A percentile compares a stretch with the other conserved stretches of the same genome.
Evolutionary conservation across 106 monocot genomes (phyloP).

Genomic region (Platanthera guangdongensis): DNA sequence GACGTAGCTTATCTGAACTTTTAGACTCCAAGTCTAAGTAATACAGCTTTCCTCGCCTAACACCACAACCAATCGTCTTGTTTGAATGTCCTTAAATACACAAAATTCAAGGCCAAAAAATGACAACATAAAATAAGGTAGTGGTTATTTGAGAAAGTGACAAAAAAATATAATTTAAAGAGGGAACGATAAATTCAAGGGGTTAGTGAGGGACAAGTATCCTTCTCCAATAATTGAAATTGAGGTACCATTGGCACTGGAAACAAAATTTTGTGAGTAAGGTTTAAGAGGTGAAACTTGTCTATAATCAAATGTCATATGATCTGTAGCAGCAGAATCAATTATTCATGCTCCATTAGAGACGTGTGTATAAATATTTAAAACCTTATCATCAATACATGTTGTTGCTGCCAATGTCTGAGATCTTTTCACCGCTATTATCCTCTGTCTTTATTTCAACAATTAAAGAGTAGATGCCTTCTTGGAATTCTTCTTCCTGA

Average conservation of each 20-base stretch:
- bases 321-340: constrained; percentile 1
- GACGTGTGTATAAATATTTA: not conserved
- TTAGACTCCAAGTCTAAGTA: constrained; percentile 10
- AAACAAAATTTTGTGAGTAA: not conserved
- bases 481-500: no score
- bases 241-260: not conserved
- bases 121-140: constrained; percentile 11
- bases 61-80: constrained; percentile 14
- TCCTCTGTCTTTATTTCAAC: not conserved
- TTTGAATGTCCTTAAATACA: constrained; percentile 12
- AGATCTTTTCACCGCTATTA: not conserved
- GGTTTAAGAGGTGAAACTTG: constrained; percentile 6
- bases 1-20: not conserved
- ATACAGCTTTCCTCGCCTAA: constrained; percentile 11
- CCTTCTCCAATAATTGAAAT: not conserved
- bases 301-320: constrained; percentile 12
- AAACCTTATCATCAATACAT: not conserved
- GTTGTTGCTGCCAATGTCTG: not conserved
- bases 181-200: constrained; percentile 13
- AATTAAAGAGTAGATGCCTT: no score
- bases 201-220: not conserved
- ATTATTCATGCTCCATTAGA: constrained; percentile 5
- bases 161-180: constrained; percentile 9
- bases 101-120: constrained; percentile 11
- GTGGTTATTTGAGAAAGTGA: constrained; percentile 6